Percentiles rank a stretch among this genome's conserved stretches.
Conservation (phyloP, 495 filamentous ascomycete genomes). For the Ascobolus immersus region DNA sequence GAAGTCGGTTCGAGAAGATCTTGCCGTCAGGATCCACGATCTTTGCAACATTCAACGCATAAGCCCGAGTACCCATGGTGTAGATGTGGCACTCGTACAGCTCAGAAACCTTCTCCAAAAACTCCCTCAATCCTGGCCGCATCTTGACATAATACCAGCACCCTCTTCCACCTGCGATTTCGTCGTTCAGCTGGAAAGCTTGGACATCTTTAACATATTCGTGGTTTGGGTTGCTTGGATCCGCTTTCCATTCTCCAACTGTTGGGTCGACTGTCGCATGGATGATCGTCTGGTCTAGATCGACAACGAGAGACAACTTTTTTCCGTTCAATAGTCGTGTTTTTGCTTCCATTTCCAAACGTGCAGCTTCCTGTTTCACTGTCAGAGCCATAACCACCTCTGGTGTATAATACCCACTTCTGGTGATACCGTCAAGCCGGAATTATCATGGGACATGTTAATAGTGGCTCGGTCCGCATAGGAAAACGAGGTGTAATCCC, state of each 20-base stretch:
- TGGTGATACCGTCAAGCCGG: constrained; percentile 34
- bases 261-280: constrained; percentile 95
- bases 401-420: constrained; percentile 8
- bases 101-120: constrained; percentile 51
- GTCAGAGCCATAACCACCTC: constrained; percentile 8
- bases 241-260: constrained; percentile 77
- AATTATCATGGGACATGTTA: constrained; percentile 80
- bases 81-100: constrained; percentile 94
- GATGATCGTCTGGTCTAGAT: constrained; percentile 95
- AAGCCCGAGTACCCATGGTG: constrained; percentile 92
- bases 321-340: constrained; percentile 47
- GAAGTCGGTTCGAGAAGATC: constrained; percentile 78
- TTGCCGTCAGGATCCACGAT: constrained; percentile 78
- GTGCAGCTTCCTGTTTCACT: constrained; percentile 50
- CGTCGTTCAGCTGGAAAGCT: constrained; percentile 46
- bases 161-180: neutral
- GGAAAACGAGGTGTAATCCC: constrained; percentile 19
- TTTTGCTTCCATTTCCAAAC: constrained; percentile 66
- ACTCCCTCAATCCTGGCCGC: constrained; percentile 68
- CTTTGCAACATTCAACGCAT: constrained; percentile 71
- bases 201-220: constrained; percentile 69
- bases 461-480: constrained; percentile 61
- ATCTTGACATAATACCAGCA: constrained; percentile 95
- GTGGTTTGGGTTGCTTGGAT: constrained; percentile 72
- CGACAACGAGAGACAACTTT: constrained; percentile 82